Conservation (phyloP, 164 flowering plant species). For the Kalanchoe fedtschenkoi region DNA sequence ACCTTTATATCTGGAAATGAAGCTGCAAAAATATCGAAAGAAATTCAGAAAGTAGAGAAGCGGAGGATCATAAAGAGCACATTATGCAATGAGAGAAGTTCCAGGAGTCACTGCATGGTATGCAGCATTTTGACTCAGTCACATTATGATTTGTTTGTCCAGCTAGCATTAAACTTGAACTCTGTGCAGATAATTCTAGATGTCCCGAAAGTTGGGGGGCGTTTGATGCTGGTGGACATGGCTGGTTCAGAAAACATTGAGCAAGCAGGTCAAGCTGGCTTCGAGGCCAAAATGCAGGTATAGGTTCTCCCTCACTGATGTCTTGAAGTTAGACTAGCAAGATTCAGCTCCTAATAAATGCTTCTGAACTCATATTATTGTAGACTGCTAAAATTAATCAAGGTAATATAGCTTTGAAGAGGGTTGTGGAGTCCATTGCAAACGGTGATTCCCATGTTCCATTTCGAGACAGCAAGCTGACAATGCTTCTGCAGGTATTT, state of each 20-base stretch:
- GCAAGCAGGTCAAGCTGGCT: slow-evolving; percentile 91
- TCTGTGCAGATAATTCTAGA: slow-evolving; percentile 73
- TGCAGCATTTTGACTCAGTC: not conserved
- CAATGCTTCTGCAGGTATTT: slow-evolving; percentile 92
- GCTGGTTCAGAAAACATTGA: slow-evolving; percentile 99
- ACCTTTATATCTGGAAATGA: slow-evolving; percentile 86
- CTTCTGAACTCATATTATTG: slow-evolving; percentile 12
- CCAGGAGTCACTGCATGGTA: slow-evolving; percentile 99
- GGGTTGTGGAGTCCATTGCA: slow-evolving; percentile 97
- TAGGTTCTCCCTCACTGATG: not conserved
- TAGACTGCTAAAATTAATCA: slow-evolving; percentile 97
- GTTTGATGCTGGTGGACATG: slow-evolving; percentile 98
- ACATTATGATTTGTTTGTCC: not conserved
- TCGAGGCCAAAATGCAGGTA: slow-evolving; percentile 99
- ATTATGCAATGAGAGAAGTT: slow-evolving; percentile 84
- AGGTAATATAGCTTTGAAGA: slow-evolving; percentile 85
- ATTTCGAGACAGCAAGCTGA: slow-evolving; percentile 90
- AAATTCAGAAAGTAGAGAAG: slow-evolving; percentile 94
- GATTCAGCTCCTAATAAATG: not conserved
- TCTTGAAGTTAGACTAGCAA: not conserved
- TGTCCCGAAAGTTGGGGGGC: slow-evolving; percentile 89
- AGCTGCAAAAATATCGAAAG: slow-evolving; percentile 86
- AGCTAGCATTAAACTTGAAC: not conserved
- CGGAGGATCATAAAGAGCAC: slow-evolving; percentile 86
- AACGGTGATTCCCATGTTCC: slow-evolving; percentile 98